Evolutionary conservation across 257 asterid genomes (phyloP), one percentile per base, ranked within the genome.

Genomic region (Gynochthodes officinalis): DNA sequence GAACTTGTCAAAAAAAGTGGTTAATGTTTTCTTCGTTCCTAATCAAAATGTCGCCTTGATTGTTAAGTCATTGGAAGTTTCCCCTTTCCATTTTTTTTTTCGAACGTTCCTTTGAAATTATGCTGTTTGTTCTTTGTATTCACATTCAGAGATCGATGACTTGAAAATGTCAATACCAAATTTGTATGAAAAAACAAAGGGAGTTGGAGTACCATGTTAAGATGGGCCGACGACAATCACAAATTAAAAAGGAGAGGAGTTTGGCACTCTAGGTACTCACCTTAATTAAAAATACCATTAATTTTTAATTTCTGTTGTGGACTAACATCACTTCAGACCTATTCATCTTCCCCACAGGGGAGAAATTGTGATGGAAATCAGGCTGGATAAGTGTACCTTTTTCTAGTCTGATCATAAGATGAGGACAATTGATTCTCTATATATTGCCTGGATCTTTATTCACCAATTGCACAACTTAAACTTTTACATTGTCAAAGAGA

Each of bases 381-480:
- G 48, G 6, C 48, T 18, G 0, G 1, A 19, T 13, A 15, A 49
- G 1, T 18, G 21, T 0, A 0, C 60, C 32, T 9, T 49, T 67
- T 53, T 48, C 13, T 10, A 53, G 6, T 54, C n/a, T 21, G 49
- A 53, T 42, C 48, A 42, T 42, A 42, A 62, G 67, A 35, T 62
- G 4, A 1, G 8, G 4, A 3, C 11, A 18, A 25, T 67, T 48
- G 52, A 48, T 25, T 18, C 3, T 9, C 72, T 67, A 67, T 67
- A 67, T 48, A 67, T 27, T 67, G 61, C 21, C 61, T 67, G 42
- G 46, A 67, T 67, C 71, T 30, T 49, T 32, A 30, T 42, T 48
- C 44, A 48, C 21, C 9, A 49, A 49, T 48, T 49, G 61, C 46
- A 48, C 46, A 18, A 48, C 8, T 14, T 12, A 35, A 67, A 27